Percentiles rank a stretch among this genome's conserved stretches.
Conservation (phyloP, 1,139 yeast genomes). For the Diutina scorzettiae region DNA sequence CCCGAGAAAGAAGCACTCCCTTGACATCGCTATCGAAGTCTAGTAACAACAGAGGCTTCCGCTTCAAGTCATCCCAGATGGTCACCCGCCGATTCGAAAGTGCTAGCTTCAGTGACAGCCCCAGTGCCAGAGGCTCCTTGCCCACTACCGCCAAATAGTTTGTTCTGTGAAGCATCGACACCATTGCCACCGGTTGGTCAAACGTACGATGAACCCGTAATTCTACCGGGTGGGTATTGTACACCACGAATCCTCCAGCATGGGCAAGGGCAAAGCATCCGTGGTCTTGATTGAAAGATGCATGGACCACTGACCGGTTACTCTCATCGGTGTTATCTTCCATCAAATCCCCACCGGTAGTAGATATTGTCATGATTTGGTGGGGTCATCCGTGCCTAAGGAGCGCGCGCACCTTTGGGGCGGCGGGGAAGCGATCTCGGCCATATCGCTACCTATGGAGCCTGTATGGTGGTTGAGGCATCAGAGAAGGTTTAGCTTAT, state of each 20-base stretch:
- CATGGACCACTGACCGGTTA: neutral
- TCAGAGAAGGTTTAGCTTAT: too few species aligned
- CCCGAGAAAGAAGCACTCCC: slow-evolving; percentile 63
- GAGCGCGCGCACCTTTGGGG: neutral
- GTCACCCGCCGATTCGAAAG: slow-evolving; percentile 67
- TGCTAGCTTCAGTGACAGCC: slow-evolving; percentile 37
- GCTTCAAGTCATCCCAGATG: slow-evolving; percentile 85
- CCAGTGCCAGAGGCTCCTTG: slow-evolving; percentile 44
- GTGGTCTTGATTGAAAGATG: slow-evolving; percentile 69
- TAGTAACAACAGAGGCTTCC: slow-evolving; percentile 59
- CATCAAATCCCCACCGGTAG: neutral
- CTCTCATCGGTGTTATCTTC: neutral
- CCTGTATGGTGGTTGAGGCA: too few species aligned
- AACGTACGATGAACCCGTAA: slow-evolving; percentile 60
- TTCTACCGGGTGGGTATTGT: slow-evolving; percentile 79
- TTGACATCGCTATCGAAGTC: slow-evolving; percentile 68
- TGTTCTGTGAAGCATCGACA: slow-evolving; percentile 79
- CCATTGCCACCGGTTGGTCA: slow-evolving; percentile 36
- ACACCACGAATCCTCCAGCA: slow-evolving; percentile 77
- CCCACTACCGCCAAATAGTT: slow-evolving; percentile 85
- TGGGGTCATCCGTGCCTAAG: neutral
- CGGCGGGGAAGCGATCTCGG: neutral
- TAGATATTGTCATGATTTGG: neutral
- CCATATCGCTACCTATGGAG: too few species aligned
- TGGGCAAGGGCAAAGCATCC: slow-evolving; percentile 83